Conservation (phyloP, 768 basidiomycete species). For the Auricularia sp. region DNA sequence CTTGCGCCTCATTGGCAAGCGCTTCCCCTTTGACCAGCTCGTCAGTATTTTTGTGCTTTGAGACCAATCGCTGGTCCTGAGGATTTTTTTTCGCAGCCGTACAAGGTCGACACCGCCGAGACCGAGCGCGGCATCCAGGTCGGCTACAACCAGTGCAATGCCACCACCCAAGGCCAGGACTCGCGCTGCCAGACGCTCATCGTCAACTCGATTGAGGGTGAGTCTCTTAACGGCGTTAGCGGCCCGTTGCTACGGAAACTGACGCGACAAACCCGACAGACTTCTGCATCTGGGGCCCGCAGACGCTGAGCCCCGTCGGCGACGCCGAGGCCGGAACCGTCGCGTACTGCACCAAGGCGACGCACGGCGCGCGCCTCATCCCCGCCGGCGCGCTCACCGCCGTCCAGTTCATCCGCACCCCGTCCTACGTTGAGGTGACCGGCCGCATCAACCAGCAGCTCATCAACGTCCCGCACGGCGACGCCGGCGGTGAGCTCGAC, state of each 20-base stretch:
- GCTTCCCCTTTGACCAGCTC: neutral
- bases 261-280: slow-evolving; percentile 28
- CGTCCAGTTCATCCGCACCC: slow-evolving; percentile 52
- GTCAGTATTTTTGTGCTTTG: neutral
- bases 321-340: slow-evolving; percentile 63
- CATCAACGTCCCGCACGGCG: slow-evolving; percentile 41
- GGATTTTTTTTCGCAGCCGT: slow-evolving; percentile 13
- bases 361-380: slow-evolving; percentile 64
- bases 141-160: slow-evolving; percentile 63
- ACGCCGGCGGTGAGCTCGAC: slow-evolving; percentile 53
- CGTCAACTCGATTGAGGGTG: slow-evolving; percentile 44
- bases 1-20: neutral
- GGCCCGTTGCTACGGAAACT: too few relatives aligned
- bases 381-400: slow-evolving; percentile 53
- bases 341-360: slow-evolving; percentile 64
- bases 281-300: slow-evolving; percentile 60
- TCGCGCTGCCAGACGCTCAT: slow-evolving; percentile 65
- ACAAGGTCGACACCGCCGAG: slow-evolving; percentile 22
- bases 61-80: neutral
- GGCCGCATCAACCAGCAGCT: slow-evolving; percentile 55
- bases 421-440: slow-evolving; percentile 49
- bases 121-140: slow-evolving; percentile 44
- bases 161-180: slow-evolving; percentile 47
- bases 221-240: slow-evolving; percentile 1
- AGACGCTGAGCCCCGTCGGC: slow-evolving; percentile 45